phyloP scores from a whole-genome alignment of 192 early-diverging fungal species.

The Lunasporangiospora selenospora region DNA sequence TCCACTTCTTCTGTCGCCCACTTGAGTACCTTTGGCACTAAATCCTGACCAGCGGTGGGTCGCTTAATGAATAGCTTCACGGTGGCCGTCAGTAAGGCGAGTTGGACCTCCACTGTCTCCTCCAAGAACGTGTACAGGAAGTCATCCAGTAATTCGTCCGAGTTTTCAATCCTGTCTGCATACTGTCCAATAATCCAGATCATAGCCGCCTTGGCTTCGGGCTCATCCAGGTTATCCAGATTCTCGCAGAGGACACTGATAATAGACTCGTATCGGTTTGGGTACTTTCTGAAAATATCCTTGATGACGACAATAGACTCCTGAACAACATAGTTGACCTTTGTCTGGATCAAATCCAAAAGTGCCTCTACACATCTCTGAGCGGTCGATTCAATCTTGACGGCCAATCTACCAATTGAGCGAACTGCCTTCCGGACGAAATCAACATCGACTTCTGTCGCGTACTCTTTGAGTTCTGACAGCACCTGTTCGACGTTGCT shows the following conservation, averaged over 20 bases:
- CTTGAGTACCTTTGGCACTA: conserved; percentile 94
- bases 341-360: conserved; percentile 93
- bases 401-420: conserved; percentile 95
- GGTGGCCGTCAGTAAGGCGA: conserved; percentile 91
- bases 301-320: conserved; percentile 98
- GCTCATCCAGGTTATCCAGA: conserved; percentile 94
- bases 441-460: conserved; percentile 96
- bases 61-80: conserved; percentile 97
- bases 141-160: conserved; percentile 85
- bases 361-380: conserved; percentile 89
- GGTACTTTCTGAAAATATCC: conserved; percentile 99
- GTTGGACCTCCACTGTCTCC: conserved; percentile 90
- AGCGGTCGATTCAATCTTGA: conserved; percentile 90
- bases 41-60: conserved; percentile 88
- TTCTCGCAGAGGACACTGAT: conserved; percentile 95
- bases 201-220: conserved; percentile 98
- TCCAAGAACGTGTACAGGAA: conserved; percentile 93
- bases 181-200: conserved; percentile 99
- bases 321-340: conserved; percentile 98
- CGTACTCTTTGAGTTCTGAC: conserved; percentile 92
- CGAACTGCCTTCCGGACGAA: conserved; percentile 98
- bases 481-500: conserved; percentile 90
- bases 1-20: conserved; percentile 94
- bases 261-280: conserved; percentile 94
- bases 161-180: conserved; percentile 96